A percentile compares a stretch with the other conserved stretches of the same genome.
Evolutionary conservation across 2,329 filamentous ascomycete species (phyloP).

Genomic region (Sporothrix phasma): DNA sequence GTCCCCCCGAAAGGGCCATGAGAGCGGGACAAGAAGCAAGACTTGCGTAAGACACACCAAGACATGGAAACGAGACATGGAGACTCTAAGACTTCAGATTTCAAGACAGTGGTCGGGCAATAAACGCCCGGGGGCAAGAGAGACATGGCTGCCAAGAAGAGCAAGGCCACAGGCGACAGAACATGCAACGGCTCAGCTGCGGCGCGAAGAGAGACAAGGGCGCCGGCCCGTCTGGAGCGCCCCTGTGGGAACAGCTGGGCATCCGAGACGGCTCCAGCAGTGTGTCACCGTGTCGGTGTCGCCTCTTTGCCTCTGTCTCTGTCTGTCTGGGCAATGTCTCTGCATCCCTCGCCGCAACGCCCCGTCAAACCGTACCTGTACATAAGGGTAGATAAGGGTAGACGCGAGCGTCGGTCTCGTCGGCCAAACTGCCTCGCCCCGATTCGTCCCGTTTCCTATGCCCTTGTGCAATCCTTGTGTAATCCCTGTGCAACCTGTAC

Average conservation of each 20-base stretch:
- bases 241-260: too few species aligned
- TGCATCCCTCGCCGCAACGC: too few species aligned
- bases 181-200: background rate
- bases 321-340: background rate
- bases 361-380: too few species aligned
- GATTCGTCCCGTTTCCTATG: background rate
- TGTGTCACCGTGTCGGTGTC: background rate
- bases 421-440: background rate
- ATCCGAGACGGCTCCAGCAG: background rate
- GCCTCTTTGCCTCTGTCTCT: background rate
- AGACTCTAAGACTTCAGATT: background rate
- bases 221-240: too few species aligned
- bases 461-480: background rate
- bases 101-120: background rate
- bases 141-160: background rate
- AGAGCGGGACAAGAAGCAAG: too few species aligned
- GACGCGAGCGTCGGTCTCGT: background rate
- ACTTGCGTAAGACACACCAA: too few species aligned
- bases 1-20: too few species aligned
- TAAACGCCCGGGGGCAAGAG: background rate
- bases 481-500: background rate
- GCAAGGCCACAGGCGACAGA: background rate
- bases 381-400: too few species aligned
- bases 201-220: too few species aligned
- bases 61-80: too few species aligned